phyloP scores from a whole-genome alignment of 2,329 filamentous ascomycete species.

The Phyllosticta citriasiana region DNA sequence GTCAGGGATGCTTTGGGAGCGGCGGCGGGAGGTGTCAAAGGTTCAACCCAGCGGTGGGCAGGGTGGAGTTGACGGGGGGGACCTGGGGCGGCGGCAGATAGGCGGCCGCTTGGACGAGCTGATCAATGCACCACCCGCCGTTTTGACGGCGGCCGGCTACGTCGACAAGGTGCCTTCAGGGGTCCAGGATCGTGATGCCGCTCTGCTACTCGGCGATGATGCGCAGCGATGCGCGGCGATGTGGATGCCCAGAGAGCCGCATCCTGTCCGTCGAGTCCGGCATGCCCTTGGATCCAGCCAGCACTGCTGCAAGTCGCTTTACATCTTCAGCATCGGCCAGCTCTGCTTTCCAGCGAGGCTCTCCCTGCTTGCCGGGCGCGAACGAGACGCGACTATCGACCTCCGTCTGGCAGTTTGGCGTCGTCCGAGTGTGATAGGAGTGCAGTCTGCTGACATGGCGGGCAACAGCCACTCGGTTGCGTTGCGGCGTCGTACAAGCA shows the following conservation, averaged over 20 bases:
- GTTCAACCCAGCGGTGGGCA: background rate
- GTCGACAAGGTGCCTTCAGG: background rate
- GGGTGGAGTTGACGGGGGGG: slow-evolving; percentile 8
- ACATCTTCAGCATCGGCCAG: background rate
- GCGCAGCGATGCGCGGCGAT: background rate
- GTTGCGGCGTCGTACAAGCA: background rate
- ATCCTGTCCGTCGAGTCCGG: background rate
- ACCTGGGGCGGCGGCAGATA: background rate
- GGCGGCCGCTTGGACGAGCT: background rate
- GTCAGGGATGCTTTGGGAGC: slow-evolving; percentile 5
- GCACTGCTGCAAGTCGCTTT: background rate
- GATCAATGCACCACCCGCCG: background rate
- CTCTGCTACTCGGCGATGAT: background rate
- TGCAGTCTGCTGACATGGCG: background rate
- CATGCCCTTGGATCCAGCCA: background rate
- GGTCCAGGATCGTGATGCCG: background rate
- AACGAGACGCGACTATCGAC: background rate
- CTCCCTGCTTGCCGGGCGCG: background rate
- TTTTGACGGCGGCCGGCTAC: background rate
- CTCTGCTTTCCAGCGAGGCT: background rate
- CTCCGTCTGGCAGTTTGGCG: background rate
- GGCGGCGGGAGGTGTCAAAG: slow-evolving; percentile 2
- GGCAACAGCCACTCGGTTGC: background rate
- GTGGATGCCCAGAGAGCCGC: background rate
- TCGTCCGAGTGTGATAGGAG: background rate